Base-by-base conservation (phyloP, 257 asterid species). In the Leonotis leonurus region DNA sequence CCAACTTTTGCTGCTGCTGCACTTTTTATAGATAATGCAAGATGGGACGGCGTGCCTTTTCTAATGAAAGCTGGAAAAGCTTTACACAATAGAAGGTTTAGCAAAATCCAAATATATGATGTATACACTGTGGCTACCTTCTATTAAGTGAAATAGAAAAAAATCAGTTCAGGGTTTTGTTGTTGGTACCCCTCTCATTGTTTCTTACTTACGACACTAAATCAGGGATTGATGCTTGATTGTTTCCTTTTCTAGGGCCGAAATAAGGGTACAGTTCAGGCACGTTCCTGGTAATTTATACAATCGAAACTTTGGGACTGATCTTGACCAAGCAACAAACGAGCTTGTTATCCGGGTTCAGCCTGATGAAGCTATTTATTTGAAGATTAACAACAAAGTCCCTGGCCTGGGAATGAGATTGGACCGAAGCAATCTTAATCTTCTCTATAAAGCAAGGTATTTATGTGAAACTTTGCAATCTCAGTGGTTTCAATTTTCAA, bases 61-160 rank as follows among this genome's bases (percentile, higher is more conserved):
- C 79, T 91, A 50, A 91, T 91, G 98, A 91, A 91, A 74, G 96
- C 98, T 9, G 98, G 98, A 68, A 91, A 91, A 78, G 98, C 98
- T 36, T 86, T 91, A 69, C 88, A 85, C 48, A 74, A 76, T 69
- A 78, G 75, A 75, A 84, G 88, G 98, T 91, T 27, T 36, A 32
- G 73, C 56, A 20, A 39, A 54, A 20, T 53, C 37, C 39, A 27
- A 27, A 14, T 12, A 14, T 50, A 24, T 24, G 30, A 22, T 12
- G 1, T 5, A 3, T 22, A 48, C n/a, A n/a, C n/a, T n/a, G 33
- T 48, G 55, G 16, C 3, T 21, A 1, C n/a, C 27, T 45, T 45
- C 11, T 18, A 4, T 39, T 13, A 32, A 32, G 8, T 6, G 45
- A 44, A 17, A 1, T 18, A 21, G 3, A 37, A 13, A n/a, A n/a